Evolutionary conservation across 2,329 filamentous ascomycete species (phyloP).

Genomic region (Fusarium veterinarium): DNA sequence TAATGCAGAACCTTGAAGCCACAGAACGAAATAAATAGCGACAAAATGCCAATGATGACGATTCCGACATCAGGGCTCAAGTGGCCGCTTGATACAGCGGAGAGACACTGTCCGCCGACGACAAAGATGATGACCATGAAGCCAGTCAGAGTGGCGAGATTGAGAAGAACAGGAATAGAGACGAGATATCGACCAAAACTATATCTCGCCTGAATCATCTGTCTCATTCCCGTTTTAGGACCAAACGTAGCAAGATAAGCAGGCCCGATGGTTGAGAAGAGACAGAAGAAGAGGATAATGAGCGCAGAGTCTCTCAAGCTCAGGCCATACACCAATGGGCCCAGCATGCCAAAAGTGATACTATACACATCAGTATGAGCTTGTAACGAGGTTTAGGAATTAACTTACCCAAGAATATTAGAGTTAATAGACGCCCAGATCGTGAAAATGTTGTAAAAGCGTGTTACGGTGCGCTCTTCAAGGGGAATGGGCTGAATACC

Average conservation of each 20-base stretch:
- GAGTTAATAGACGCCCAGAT: conserved; percentile 62
- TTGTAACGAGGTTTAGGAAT: neutral
- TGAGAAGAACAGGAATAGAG: conserved; percentile 69
- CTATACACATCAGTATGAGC: conserved; percentile 46
- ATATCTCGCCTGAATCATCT: conserved; percentile 74
- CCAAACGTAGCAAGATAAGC: conserved; percentile 69
- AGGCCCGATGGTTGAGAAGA: conserved; percentile 64
- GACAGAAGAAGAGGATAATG: conserved; percentile 72
- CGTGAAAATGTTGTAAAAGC: conserved; percentile 59
- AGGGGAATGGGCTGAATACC: conserved; percentile 58
- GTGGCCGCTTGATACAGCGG: conserved; percentile 61
- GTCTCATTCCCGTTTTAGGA: conserved; percentile 71
- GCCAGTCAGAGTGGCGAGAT: conserved; percentile 71
- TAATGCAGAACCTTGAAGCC: conserved; percentile 68
- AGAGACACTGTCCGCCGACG: conserved; percentile 69
- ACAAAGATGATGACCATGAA: conserved; percentile 72
- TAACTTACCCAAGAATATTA: conserved; percentile 58
- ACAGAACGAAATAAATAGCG: conserved; percentile 70
- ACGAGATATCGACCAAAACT: conserved; percentile 70
- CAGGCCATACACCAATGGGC: conserved; percentile 65
- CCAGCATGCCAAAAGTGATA: conserved; percentile 73
- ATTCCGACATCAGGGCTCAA: conserved; percentile 68
- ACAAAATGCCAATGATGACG: conserved; percentile 67
- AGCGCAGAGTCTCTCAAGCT: conserved; percentile 66
- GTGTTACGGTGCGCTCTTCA: conserved; percentile 54